A percentile compares a stretch with the other conserved stretches of the same genome.
phyloP scores from a whole-genome alignment of 2,329 filamentous ascomycete species.

The Biscogniauxia mediterranea region DNA sequence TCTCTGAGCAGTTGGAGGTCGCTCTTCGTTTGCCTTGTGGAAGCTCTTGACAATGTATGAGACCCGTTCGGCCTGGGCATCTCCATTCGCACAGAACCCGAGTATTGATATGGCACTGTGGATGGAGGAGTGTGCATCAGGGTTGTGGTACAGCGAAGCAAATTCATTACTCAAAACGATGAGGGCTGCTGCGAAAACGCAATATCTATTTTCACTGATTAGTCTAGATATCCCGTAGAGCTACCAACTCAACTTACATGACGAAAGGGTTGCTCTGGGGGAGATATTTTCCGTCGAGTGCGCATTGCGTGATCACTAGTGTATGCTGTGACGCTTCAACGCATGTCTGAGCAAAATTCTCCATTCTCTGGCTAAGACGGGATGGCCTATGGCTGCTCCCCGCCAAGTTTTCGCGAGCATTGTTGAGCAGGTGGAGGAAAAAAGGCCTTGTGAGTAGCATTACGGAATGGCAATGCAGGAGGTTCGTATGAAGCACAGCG shows the following conservation, averaged over 20 bases:
- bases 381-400: slow-evolving; percentile 29
- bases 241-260: slow-evolving; percentile 43
- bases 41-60: slow-evolving; percentile 51
- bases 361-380: slow-evolving; percentile 36
- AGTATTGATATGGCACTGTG: slow-evolving; percentile 47
- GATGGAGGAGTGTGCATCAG: slow-evolving; percentile 40
- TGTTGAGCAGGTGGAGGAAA: slow-evolving; percentile 56
- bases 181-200: slow-evolving; percentile 54
- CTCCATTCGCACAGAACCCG: slow-evolving; percentile 45
- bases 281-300: slow-evolving; percentile 44
- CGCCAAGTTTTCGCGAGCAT: slow-evolving; percentile 33
- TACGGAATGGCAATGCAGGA: slow-evolving; percentile 61
- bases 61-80: slow-evolving; percentile 49
- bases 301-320: slow-evolving; percentile 46
- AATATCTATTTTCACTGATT: slow-evolving; percentile 44
- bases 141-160: slow-evolving; percentile 46
- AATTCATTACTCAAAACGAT: slow-evolving; percentile 58
- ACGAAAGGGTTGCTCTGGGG: slow-evolving; percentile 55
- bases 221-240: slow-evolving; percentile 1
- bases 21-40: slow-evolving; percentile 37
- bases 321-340: slow-evolving; percentile 50
- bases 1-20: slow-evolving; percentile 23
- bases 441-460: slow-evolving; percentile 64
- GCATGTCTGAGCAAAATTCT: slow-evolving; percentile 50
- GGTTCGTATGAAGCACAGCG: slow-evolving; percentile 60